Evolutionary conservation across 2,329 filamentous ascomycete genomes (phyloP).

Genomic region (Neofusicoccum umdonicola): DNA sequence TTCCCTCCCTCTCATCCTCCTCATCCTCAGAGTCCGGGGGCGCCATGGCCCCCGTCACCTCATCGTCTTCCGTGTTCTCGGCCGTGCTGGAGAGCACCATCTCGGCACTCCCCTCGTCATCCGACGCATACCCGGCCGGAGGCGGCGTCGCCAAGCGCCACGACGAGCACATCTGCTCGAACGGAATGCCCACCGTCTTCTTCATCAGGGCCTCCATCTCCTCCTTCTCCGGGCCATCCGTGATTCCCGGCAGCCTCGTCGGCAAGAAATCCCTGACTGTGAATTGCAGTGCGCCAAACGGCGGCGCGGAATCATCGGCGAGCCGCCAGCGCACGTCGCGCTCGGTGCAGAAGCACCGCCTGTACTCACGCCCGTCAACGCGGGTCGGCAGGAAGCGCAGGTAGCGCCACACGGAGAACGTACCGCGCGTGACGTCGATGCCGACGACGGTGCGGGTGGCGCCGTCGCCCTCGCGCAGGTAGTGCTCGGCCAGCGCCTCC

Average conservation of each 20-base stretch:
- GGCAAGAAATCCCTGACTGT: background rate
- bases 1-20: background rate
- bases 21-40: background rate
- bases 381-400: background rate
- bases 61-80: background rate
- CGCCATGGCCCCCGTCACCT: background rate
- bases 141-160: background rate
- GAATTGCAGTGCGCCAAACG: background rate
- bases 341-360: background rate
- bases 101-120: background rate
- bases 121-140: background rate
- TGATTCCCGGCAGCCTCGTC: background rate
- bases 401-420: background rate
- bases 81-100: background rate
- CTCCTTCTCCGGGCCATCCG: background rate
- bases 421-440: background rate
- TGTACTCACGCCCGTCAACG: background rate
- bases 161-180: background rate
- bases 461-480: background rate
- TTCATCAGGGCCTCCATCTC: background rate
- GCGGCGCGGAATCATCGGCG: background rate
- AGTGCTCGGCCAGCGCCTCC: background rate
- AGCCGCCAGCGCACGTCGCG: background rate
- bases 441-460: background rate
- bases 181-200: background rate